Evolutionary conservation across 2,329 filamentous ascomycete species (phyloP), one percentile per base, ranked within the genome.

Genomic region (Sarocladium oryzae): DNA sequence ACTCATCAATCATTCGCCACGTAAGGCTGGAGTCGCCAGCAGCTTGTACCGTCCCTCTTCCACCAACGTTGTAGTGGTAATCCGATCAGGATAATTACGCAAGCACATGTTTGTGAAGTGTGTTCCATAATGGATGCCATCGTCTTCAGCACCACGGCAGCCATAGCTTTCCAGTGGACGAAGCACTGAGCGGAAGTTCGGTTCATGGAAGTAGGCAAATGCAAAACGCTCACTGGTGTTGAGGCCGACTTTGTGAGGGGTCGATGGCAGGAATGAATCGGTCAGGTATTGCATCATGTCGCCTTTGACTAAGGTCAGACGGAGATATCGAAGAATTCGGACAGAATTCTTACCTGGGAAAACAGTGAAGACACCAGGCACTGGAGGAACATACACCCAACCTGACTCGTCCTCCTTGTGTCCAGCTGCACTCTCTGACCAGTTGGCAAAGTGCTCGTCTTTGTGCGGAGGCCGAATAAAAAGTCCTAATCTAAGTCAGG

Each of bases 261-360:
- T 77, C 2, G 73, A 74, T 3, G 65, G 71, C 5, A 77, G 66
- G 55, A 64, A 63, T 26, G 66, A 68, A 58, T 68, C 67, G 30
- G 74, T 76, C 55, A 77, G 64, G 57, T 75, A 75, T 53, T 76
- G 72, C 69, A 77, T 70, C 69, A 77, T 77, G 54, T 76, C 73
- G 9, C 74, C 73, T 71, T 46, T 16, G 4, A 51, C 15, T 23
- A 35, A 21, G 23, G n/a, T 26, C 16, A 35, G 30, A 20, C 6
- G 28, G 21, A 15, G 36, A 28, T 15, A 24, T 50, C 28, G 10
- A 8, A 20, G 16, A 16, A 37, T 35, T 30, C 35, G 41, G 18
- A 38, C 7, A 32, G 13, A 28, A 20, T 7, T 53, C 54, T 54
- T 63, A 68, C 70, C 70, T 35, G 73, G 74, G 57, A 77, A 77